Base-by-base conservation (phyloP, 495 filamentous ascomycete species). In the Hypoxylon cercidicola region DNA sequence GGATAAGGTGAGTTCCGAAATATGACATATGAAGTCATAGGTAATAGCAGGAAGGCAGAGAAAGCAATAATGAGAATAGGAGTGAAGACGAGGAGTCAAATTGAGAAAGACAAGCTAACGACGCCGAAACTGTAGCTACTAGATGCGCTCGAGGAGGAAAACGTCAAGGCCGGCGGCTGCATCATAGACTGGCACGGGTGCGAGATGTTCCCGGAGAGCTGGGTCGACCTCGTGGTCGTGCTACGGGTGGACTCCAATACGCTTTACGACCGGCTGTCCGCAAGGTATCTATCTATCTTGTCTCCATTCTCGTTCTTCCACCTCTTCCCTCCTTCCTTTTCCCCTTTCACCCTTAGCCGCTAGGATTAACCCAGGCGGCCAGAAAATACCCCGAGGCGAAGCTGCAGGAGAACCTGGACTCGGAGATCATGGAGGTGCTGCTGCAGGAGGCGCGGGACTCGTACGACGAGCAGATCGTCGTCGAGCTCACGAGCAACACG, bases 171-270 rank as follows among this genome's bases (percentile, higher is more conserved):
- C 21, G 96, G 96, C 60, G 96, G 96, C 13, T 90, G 87, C 73
- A 86, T 99, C 71, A 91, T 99, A 65, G 96, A 99, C 77, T 99
- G 94, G 95, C 95, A 99, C 75, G 93, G 92, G 0, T 97, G 94
- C 77, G 96, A 99, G 71, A 78, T 98, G 28, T 98, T 99, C 73
- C 94, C 96, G 19, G 87, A 90, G 73, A 88, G 89, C 71, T 96
- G 92, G 91, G 90, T 98, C 68, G 96, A 99, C 72, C 85, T 99
- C 1, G 94, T 98, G 0, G 90, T 98, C 4, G 96, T 98, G 60
- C 75, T 99, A 55, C 83, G 96, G 12, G 92, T 89, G 52, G 87
- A 92, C 51, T 88, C 90, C 21, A 88, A 84, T 28, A 78, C 89
- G 45, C 82, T 96, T 30, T 98, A 96, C 72, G 96, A 99, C 73